Evolutionary conservation across 768 basidiomycete genomes (phyloP).

Genomic region (Cystobasidium tubakii): DNA sequence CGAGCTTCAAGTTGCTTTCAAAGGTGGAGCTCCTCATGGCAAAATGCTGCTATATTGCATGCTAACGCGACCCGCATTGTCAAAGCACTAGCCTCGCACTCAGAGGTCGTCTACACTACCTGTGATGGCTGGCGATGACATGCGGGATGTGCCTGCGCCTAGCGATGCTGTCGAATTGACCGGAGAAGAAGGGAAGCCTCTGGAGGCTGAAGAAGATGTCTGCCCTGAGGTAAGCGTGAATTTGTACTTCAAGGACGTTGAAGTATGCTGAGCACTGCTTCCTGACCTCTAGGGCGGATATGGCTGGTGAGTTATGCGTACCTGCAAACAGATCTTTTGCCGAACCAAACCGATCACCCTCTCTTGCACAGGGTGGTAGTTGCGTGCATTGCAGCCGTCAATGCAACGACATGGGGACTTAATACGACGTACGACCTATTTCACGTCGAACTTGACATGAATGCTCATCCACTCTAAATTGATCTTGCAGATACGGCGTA

Average conservation of each 20-base stretch:
- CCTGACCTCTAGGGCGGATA: not conserved
- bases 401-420: constrained; percentile 12
- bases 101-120: not conserved
- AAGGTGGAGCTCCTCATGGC: not conserved
- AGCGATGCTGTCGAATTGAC: not conserved
- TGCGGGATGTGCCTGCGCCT: not conserved
- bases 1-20: not conserved
- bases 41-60: not conserved
- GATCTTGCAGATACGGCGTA: constrained; percentile 2
- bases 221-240: constrained; percentile 6
- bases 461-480: too few relatives aligned
- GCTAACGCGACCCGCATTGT: too few relatives aligned
- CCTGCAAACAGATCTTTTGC: not conserved
- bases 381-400: not conserved
- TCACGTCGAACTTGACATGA: not conserved
- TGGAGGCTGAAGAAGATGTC: not conserved
- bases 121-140: not conserved
- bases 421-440: not conserved
- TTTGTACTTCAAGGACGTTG: not conserved
- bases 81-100: too few relatives aligned
- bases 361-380: not conserved
- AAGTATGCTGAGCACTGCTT: not conserved
- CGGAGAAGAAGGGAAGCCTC: not conserved
- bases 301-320: constrained; percentile 7
- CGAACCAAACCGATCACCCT: not conserved